phyloP scores from a whole-genome alignment of 129 eudicot genomes.

The Centrapalus pauciflorus region DNA sequence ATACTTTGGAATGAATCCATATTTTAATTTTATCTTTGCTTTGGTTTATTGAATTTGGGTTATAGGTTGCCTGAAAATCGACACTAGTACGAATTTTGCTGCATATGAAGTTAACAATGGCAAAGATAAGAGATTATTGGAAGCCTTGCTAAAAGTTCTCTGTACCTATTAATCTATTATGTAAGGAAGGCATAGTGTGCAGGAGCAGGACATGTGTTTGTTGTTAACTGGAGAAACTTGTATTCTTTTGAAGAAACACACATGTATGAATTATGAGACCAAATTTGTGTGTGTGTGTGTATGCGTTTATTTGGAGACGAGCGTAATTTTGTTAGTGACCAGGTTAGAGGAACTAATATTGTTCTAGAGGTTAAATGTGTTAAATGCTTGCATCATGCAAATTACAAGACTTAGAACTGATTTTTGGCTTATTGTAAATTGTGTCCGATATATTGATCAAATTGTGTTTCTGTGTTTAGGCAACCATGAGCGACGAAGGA shows the following conservation, averaged over 20 bases:
- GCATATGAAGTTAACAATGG: not conserved
- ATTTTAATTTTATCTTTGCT: not conserved
- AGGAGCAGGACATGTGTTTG: too few relatives aligned
- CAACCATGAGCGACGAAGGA: constrained; percentile 67
- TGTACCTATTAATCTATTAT: not conserved
- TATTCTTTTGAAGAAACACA: not conserved
- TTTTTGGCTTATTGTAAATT: not conserved
- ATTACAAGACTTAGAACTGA: not conserved
- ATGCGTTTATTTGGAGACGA: not conserved
- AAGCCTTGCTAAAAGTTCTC: not conserved
- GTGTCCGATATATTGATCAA: not conserved
- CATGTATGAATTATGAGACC: too few relatives aligned
- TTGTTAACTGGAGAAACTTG: constrained; percentile 7
- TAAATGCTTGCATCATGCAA: not conserved
- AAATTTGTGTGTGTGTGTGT: not conserved
- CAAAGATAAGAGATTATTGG: not conserved
- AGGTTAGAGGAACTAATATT: not conserved
- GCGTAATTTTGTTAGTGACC: not conserved
- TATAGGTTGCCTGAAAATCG: not conserved
- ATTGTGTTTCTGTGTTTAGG: constrained; percentile 13
- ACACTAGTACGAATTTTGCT: not conserved
- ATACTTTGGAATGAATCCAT: not conserved
- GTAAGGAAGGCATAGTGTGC: not conserved
- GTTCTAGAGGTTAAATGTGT: not conserved
- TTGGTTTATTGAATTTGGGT: not conserved